Percentiles rank a stretch among this genome's conserved stretches.
Evolutionary conservation across 169 alveolate species (phyloP).

Genomic region (Neospora caninum): DNA sequence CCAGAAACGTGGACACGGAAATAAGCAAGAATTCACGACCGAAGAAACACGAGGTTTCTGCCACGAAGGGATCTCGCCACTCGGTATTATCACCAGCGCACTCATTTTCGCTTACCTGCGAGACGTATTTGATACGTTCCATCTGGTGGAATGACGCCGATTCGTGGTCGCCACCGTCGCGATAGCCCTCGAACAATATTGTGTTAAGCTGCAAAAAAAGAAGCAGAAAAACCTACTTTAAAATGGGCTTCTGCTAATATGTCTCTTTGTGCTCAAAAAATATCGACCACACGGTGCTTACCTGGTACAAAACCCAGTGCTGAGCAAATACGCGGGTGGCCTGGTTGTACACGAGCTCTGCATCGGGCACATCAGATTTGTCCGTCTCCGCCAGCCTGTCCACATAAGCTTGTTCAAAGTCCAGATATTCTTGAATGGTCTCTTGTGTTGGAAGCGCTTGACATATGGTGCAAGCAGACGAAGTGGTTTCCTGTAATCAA

Average conservation of each 20-base stretch:
- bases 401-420: constrained; percentile 63
- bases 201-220: constrained; percentile 69
- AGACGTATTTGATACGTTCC: constrained; percentile 64
- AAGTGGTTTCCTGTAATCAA: constrained; percentile 43
- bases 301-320: constrained; percentile 75
- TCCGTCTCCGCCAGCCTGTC: constrained; percentile 73
- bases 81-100: too few species aligned
- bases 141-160: constrained; percentile 65
- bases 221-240: neutral
- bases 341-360: constrained; percentile 75
- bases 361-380: constrained; percentile 71
- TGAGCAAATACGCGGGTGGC: constrained; percentile 74
- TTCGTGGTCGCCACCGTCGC: constrained; percentile 65
- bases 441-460: constrained; percentile 41
- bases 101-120: constrained; percentile 30
- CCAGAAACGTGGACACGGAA: constrained; percentile 38
- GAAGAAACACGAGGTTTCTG: constrained; percentile 21
- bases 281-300: neutral
- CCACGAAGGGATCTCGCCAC: neutral
- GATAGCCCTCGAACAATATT: constrained; percentile 75
- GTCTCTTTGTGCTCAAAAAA: neutral
- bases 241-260: neutral
- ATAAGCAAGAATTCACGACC: constrained; percentile 52
- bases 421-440: constrained; percentile 20
- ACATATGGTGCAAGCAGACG: constrained; percentile 66